These are phyloP conservation scores for Scutellospora calospora DNA, from an alignment of 371 early-diverging fungal species.

Conservation along the genomic window DNA sequence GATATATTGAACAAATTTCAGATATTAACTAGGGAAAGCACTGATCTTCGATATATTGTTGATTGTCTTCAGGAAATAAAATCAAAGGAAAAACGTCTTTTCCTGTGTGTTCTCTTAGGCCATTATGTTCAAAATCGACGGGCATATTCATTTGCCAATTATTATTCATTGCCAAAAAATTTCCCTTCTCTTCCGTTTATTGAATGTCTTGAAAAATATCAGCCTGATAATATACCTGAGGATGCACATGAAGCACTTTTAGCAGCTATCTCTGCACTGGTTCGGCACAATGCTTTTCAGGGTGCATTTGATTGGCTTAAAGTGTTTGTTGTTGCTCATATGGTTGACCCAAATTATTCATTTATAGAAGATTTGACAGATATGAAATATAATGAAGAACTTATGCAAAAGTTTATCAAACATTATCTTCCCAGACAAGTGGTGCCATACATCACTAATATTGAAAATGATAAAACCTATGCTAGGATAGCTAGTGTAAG, in stretches of 20 bases:
- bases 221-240: not conserved
- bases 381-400: not conserved
- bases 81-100: conserved; percentile 19
- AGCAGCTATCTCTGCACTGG: conserved; percentile 8
- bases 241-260: not conserved
- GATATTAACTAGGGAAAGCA: not conserved
- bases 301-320: conserved; percentile 23
- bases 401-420: not conserved
- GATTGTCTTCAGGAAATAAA: not conserved
- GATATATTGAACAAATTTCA: not conserved
- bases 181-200: not conserved
- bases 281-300: not conserved
- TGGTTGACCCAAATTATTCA: conserved; percentile 20
- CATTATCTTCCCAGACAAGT: not conserved
- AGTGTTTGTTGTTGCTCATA: not conserved
- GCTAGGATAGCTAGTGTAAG: conserved; percentile 23
- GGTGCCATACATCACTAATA: not conserved
- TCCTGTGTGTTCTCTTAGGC: conserved; percentile 24
- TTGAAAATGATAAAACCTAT: not conserved
- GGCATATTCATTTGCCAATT: not conserved
- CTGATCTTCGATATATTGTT: not conserved
- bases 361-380: conserved; percentile 15
- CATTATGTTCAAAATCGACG: not conserved
- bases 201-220: not conserved
- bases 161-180: not conserved